These are phyloP conservation scores for Saraca asoca DNA, from an alignment of 331 rosid genomes.

Conservation along the genomic window DNA sequence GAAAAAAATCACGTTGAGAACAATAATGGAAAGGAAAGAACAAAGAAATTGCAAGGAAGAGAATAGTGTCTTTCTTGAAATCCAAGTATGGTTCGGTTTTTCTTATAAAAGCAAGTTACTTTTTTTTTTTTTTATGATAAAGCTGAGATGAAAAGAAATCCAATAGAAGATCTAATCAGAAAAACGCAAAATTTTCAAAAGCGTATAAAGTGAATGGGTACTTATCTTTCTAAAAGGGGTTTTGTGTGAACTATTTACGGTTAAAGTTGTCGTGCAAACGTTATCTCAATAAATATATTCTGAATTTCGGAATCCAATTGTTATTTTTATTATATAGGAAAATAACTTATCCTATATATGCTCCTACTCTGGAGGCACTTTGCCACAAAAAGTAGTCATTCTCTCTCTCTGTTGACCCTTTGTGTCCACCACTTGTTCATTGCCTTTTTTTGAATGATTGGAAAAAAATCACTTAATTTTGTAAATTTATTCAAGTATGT, in stretches of 20 bases:
- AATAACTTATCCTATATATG: conserved; percentile 30
- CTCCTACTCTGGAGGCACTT: conserved; percentile 39
- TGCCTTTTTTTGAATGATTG: too few species aligned
- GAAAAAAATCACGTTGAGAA: conserved; percentile 5
- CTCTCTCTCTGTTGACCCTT: conserved; percentile 19
- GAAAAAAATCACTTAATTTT: too few species aligned
- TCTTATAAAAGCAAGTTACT: conserved; percentile 34
- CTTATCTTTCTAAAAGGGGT: conserved; percentile 49
- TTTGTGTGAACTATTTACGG: conserved; percentile 46
- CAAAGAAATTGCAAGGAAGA: not conserved
- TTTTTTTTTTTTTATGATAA: conserved; percentile 21
- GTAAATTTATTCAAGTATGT: too few species aligned
- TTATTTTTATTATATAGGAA: conserved; percentile 19
- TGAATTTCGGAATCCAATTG: conserved; percentile 34
- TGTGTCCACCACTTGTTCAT: not conserved
- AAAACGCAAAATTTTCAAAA: conserved; percentile 47
- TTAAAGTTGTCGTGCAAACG: conserved; percentile 36
- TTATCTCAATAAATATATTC: conserved; percentile 31
- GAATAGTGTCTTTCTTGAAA: conserved; percentile 21
- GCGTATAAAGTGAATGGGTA: conserved; percentile 44
- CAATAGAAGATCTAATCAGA: conserved; percentile 36
- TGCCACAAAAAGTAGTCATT: conserved; percentile 8
- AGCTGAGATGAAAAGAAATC: conserved; percentile 38
- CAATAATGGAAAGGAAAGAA: conserved; percentile 6
- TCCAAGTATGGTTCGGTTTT: conserved; percentile 37